Evolutionary conservation across 306 rosid species (phyloP).

Genomic region (Parietaria judaica): DNA sequence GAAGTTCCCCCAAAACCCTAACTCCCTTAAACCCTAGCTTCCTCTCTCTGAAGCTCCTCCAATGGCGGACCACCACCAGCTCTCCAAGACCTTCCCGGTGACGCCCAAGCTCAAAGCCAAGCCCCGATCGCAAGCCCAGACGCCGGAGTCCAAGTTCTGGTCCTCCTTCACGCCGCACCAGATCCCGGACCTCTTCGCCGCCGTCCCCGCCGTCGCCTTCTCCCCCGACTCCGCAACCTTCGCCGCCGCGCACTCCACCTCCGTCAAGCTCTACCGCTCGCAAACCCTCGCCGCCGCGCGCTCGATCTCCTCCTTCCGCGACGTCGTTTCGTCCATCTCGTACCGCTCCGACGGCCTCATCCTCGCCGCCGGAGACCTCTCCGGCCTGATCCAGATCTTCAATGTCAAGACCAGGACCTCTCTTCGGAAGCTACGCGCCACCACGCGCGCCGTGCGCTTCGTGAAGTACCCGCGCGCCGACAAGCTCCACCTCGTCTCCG

Average conservation of each 20-base stretch:
- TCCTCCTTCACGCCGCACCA: conserved; percentile 67
- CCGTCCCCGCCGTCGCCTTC: conserved; percentile 54
- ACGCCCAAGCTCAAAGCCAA: conserved; percentile 69
- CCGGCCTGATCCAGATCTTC: conserved; percentile 69
- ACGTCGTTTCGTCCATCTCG: conserved; percentile 61
- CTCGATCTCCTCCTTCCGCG: conserved; percentile 51
- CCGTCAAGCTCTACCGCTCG: conserved; percentile 47
- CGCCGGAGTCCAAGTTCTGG: conserved; percentile 73
- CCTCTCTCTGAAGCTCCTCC: conserved; percentile 6
- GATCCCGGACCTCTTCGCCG: conserved; percentile 46
- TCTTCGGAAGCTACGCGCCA: conserved; percentile 60
- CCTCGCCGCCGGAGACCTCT: conserved; percentile 70
- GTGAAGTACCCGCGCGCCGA: conserved; percentile 59
- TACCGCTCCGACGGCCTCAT: conserved; percentile 72
- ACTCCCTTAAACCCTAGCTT: neutral
- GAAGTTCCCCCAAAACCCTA: neutral
- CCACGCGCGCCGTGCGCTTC: conserved; percentile 57
- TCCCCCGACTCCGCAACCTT: conserved; percentile 55
- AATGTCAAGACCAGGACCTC: conserved; percentile 49
- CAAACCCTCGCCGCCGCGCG: conserved; percentile 37
- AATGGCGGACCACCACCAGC: conserved; percentile 45
- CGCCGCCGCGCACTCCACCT: conserved; percentile 61
- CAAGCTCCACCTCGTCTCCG: conserved; percentile 75
- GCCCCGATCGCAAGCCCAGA: conserved; percentile 46
- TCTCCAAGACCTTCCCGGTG: conserved; percentile 38